Base-by-base conservation (phyloP, 257 asterid species). In the Linderniella brevidens region DNA sequence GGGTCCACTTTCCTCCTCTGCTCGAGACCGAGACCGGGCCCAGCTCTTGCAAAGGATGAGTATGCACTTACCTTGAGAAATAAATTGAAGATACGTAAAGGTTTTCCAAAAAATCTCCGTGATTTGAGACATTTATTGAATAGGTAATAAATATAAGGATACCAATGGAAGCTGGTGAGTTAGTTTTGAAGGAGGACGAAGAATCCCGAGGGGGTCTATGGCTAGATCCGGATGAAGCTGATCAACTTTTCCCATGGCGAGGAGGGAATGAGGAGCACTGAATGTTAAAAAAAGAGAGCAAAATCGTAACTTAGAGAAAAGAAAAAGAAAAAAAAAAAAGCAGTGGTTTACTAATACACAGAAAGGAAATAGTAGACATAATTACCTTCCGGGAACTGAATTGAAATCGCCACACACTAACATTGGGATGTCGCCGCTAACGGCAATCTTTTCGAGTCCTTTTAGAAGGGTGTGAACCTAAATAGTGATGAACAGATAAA, bases 261-360 rank as follows among this genome's bases (percentile, higher is more conserved):
- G 94, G 55, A 90, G 99, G 37, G 83, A 59, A 65, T 85, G 99
- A 42, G 99, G 93, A 53, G 96, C 94, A 75, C 99, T 90, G 78
- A 61, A 70, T 37, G 55, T 57, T 35, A 25, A 19, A 37, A 55
- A 35, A 38, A 41, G 37, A 35, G 47, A 4, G 17, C 18, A 11
- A 48, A 53, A 43, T 35, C 41, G 7, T 13, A 18, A 42, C 17
- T 35, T 58, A 32, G 25, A 41, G 29, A 44, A 17, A 42, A 17
- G 12, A 10, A 49, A 58, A 57, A 48, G 17, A 37, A 13, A 4
- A 15, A 16, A 52, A 47, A 48, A 48, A 35, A 10, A 4, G 47
- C 13, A 10, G 17, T 10, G 13, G 13, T 11, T 10, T 10, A 39
- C 9, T 10, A 35, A 46, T 13, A 65, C 41, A 52, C 14, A 41